phyloP scores from a whole-genome alignment of 441 rosid species.

The Capsella rubella region DNA sequence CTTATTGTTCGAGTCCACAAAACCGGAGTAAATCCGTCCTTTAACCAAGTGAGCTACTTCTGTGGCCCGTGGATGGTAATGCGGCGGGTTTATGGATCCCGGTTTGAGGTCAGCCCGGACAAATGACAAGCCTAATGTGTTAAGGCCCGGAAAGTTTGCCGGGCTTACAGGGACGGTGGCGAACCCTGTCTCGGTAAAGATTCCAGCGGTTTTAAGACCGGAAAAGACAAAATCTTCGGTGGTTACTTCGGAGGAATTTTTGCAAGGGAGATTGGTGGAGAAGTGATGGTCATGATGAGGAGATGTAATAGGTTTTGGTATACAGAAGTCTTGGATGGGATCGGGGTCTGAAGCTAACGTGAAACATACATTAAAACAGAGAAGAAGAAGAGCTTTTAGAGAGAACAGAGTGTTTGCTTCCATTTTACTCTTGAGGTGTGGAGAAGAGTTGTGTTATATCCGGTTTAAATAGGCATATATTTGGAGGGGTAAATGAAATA shows the following conservation, averaged over 20 bases:
- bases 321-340: slow-evolving; percentile 67
- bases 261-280: slow-evolving; percentile 50
- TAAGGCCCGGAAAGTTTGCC: slow-evolving; percentile 65
- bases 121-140: slow-evolving; percentile 63
- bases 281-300: slow-evolving; percentile 38
- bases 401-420: slow-evolving; percentile 30
- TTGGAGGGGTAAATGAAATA: slow-evolving; percentile 2
- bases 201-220: slow-evolving; percentile 57
- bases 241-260: slow-evolving; percentile 60
- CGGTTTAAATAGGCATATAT: slow-evolving; percentile 37
- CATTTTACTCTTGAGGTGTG: slow-evolving; percentile 35
- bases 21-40: slow-evolving; percentile 71
- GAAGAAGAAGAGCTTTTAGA: slow-evolving; percentile 29
- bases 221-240: slow-evolving; percentile 65
- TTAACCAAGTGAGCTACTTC: slow-evolving; percentile 63
- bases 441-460: slow-evolving; percentile 34
- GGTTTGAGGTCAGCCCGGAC: slow-evolving; percentile 69
- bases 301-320: slow-evolving; percentile 42
- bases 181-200: slow-evolving; percentile 55
- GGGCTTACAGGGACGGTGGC: slow-evolving; percentile 58
- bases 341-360: slow-evolving; percentile 67
- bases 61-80: slow-evolving; percentile 75
- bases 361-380: slow-evolving; percentile 41
- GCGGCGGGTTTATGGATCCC: slow-evolving; percentile 71
- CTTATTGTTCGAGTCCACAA: slow-evolving; percentile 61